These are phyloP conservation scores for Cryptococcus amylolentus DNA, from an alignment of 1,284 basidiomycete species.

Conservation along the genomic window DNA sequence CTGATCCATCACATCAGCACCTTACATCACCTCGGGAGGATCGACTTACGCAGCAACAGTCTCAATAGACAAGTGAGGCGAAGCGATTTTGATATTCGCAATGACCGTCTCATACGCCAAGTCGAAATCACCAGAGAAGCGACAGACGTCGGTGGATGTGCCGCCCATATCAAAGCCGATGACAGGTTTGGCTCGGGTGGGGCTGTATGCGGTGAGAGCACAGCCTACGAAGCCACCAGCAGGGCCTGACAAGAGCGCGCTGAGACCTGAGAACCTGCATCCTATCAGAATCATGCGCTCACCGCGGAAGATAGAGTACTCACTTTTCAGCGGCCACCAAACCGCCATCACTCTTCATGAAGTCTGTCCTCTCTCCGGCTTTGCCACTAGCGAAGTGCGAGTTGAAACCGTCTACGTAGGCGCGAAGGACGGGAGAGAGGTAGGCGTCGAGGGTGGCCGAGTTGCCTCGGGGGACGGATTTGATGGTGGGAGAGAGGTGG, in stretches of 20 bases:
- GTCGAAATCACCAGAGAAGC: conserved; percentile 81
- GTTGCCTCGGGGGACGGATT: conserved; percentile 53
- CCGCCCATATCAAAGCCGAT: conserved; percentile 28
- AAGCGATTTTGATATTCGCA: conserved; percentile 84
- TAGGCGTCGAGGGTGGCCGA: conserved; percentile 56
- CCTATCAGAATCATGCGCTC: background rate
- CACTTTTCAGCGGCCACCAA: conserved; percentile 25
- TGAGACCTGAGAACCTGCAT: conserved; percentile 24
- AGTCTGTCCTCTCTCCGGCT: conserved; percentile 34
- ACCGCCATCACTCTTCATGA: conserved; percentile 50
- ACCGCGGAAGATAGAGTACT: conserved; percentile 15
- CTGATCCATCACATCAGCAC: conserved; percentile 70
- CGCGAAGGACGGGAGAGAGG: conserved; percentile 52
- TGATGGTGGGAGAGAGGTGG: conserved; percentile 24
- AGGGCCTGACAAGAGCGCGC: conserved; percentile 44
- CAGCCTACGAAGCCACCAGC: conserved; percentile 54
- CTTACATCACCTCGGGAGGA: conserved; percentile 70
- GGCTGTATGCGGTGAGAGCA: conserved; percentile 41
- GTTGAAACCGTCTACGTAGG: conserved; percentile 51
- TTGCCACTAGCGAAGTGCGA: conserved; percentile 30
- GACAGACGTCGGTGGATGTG: conserved; percentile 84
- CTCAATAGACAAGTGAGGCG: conserved; percentile 81
- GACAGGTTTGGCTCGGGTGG: background rate
- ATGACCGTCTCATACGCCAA: conserved; percentile 85
- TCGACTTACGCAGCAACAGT: conserved; percentile 65